These are phyloP conservation scores for Misopates orontium DNA, from an alignment of 257 asterid genomes.

Conservation along the genomic window DNA sequence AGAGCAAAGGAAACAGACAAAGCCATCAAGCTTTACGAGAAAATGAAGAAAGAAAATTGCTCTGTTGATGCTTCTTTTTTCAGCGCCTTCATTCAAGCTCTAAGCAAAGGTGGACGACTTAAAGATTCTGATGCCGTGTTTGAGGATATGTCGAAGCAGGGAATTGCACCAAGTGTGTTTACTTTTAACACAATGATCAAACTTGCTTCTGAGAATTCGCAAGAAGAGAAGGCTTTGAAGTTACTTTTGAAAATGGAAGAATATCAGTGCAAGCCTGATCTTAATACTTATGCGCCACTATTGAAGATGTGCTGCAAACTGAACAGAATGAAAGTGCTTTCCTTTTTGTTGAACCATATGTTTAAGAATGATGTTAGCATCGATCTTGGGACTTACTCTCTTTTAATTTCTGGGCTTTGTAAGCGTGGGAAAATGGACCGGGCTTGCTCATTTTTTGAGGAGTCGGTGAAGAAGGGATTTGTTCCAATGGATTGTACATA, in stretches of 20 bases:
- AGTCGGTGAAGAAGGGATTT: constrained; percentile 59
- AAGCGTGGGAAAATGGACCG: constrained; percentile 47
- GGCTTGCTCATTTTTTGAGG: constrained; percentile 73
- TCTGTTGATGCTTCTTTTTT: constrained; percentile 67
- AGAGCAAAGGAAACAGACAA: constrained; percentile 64
- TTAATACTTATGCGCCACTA: constrained; percentile 62
- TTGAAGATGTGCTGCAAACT: constrained; percentile 85
- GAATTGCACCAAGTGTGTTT: constrained; percentile 48
- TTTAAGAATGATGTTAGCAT: constrained; percentile 62
- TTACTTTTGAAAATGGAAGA: constrained; percentile 71
- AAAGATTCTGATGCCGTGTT: constrained; percentile 71
- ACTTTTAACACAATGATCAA: constrained; percentile 64
- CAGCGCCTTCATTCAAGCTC: constrained; percentile 43
- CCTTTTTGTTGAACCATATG: constrained; percentile 79
- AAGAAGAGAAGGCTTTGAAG: constrained; percentile 79
- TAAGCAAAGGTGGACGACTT: constrained; percentile 69
- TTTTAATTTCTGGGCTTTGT: constrained; percentile 60
- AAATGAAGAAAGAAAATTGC: constrained; percentile 61
- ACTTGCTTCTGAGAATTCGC: constrained; percentile 41
- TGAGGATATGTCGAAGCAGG: constrained; percentile 76
- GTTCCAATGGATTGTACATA: constrained; percentile 57
- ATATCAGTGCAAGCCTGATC: constrained; percentile 59
- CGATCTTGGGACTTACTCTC: constrained; percentile 68
- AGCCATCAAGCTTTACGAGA: constrained; percentile 66
- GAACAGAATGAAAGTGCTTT: constrained; percentile 77